These are phyloP conservation scores for Aspergillus ruber DNA, from an alignment of 2,329 filamentous ascomycete genomes.

Conservation along the genomic window DNA sequence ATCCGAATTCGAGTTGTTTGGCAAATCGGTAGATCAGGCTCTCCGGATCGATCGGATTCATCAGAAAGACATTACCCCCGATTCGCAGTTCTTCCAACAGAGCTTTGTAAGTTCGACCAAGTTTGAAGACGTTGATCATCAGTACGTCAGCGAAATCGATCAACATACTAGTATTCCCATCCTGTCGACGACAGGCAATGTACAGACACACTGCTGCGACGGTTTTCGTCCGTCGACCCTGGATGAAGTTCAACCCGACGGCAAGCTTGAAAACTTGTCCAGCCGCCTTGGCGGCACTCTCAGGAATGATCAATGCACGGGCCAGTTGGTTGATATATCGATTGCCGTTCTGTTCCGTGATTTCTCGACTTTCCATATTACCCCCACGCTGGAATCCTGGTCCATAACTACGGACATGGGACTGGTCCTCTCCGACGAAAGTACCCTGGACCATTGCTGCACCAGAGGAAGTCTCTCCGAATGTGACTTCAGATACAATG, in stretches of 20 bases:
- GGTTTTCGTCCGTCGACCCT: slow-evolving; percentile 76
- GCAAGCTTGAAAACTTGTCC: slow-evolving; percentile 71
- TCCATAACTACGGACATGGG: slow-evolving; percentile 60
- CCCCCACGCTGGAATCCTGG: slow-evolving; percentile 42
- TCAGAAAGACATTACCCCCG: slow-evolving; percentile 56
- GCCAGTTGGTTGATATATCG: slow-evolving; percentile 39
- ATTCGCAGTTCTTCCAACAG: slow-evolving; percentile 57
- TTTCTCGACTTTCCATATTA: slow-evolving; percentile 45
- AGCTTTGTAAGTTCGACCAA: slow-evolving; percentile 84
- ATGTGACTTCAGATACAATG: slow-evolving; percentile 86
- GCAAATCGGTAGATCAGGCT: slow-evolving; percentile 89
- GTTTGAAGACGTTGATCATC: slow-evolving; percentile 82
- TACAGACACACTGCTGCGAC: slow-evolving; percentile 91
- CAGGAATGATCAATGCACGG: slow-evolving; percentile 42
- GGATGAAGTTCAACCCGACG: slow-evolving; percentile 68
- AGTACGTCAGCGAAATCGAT: slow-evolving; percentile 89
- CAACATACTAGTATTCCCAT: slow-evolving; percentile 78
- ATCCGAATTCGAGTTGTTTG: slow-evolving; percentile 82
- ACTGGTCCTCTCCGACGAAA: slow-evolving; percentile 79
- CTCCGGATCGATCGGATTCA: slow-evolving; percentile 75
- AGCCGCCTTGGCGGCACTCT: slow-evolving; percentile 58
- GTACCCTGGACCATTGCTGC: slow-evolving; percentile 87
- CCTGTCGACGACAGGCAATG: slow-evolving; percentile 72
- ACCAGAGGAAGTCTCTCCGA: slow-evolving; percentile 79
- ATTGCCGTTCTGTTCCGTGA: slow-evolving; percentile 40